A percentile compares a stretch with the other conserved stretches of the same genome.
Evolutionary conservation across 371 early-diverging fungal genomes (phyloP).

Genomic region (Cokeromyces recurvatus): DNA sequence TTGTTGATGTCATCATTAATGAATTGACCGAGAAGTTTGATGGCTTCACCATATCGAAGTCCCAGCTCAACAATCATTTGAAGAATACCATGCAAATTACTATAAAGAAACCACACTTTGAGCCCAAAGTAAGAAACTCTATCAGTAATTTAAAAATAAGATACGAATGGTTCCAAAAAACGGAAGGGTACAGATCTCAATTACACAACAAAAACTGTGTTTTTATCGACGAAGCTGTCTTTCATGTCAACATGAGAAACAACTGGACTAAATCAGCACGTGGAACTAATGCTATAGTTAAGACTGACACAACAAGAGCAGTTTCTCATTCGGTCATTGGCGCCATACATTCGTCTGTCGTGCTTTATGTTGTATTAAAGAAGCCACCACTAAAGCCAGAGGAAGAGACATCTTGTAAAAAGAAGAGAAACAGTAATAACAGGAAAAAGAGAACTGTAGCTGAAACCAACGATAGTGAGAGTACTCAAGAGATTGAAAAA

Average conservation of each 20-base stretch:
- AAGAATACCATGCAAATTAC: slow-evolving; percentile 9
- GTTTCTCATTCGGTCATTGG: slow-evolving; percentile 11
- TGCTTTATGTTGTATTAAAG: slow-evolving; percentile 6
- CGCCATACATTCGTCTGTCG: slow-evolving; percentile 6
- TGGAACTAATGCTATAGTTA: slow-evolving; percentile 1
- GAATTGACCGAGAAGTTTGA: slow-evolving; percentile 2
- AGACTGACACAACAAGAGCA: slow-evolving; percentile 2
- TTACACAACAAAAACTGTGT: slow-evolving; percentile 14
- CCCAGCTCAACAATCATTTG: slow-evolving; percentile 11
- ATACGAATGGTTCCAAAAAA: slow-evolving; percentile 13
- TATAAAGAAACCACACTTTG: slow-evolving; percentile 8
- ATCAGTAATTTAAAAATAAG: background rate
- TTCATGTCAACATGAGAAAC: slow-evolving; percentile 12
- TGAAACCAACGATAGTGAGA: background rate
- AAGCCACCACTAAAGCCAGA: slow-evolving; percentile 3
- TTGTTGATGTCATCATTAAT: slow-evolving; percentile 6
- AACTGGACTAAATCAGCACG: slow-evolving; percentile 1
- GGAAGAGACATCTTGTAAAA: background rate
- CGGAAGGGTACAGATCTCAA: slow-evolving; percentile 8
- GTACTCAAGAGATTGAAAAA: background rate
- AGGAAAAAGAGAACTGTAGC: too few species aligned
- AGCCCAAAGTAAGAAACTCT: slow-evolving; percentile 8
- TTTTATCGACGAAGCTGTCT: slow-evolving; percentile 16
- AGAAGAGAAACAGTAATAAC: too few species aligned
- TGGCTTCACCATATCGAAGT: slow-evolving; percentile 10